Evolutionary conservation across 768 basidiomycete genomes (phyloP), one percentile per base, ranked within the genome.

Genomic region (Postia placenta): DNA sequence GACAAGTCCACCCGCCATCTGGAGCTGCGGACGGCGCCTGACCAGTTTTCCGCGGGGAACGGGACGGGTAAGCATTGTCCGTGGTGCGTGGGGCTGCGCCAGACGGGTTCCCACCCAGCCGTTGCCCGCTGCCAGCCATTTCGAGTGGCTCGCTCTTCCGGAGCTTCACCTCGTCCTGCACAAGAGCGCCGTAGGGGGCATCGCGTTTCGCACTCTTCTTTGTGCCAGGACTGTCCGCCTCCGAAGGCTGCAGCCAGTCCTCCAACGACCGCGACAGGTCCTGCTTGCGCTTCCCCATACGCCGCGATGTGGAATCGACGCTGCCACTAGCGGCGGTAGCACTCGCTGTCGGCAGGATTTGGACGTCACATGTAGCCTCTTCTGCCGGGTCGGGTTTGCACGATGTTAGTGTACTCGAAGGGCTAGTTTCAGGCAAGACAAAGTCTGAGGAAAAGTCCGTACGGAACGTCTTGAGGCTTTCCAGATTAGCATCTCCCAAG

Each of bases 371-470:
- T 1, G 45, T 17, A 2, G 46, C 20, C 4, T 33, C 44, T 11
- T 41, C 35, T 3, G 48, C 49, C 4, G 53, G 43, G n/a, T 53
- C 52, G 3, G 45, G 15, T 7, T 5, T 11, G 11, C 19, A 23
- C 17, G 42, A 19, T 7, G 5, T 5, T 5, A 17, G 24, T 22
- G 42, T 7, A 7, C 11, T 9, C 19, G 26, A 47, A 42, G 36
- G 30, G 22, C 22, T 35, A 20, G 30, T 39, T 20, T 41, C 45
- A 15, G 67, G 67, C 36, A 79, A 69, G 30, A 74, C 60, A 57
- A 85, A 83, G 45, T 80, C 79, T 5, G 71, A 61, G 35, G 74
- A 66, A 48, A 77, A 78, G 46, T 72, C 69, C 48, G 69, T 66
- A 69, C 70, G 73, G 5, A 69, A 62, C 30, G 66, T 59, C 28